These are phyloP conservation scores for Penicillium sp. DNA, from an alignment of 2,329 filamentous ascomycete species.

Conservation along the genomic window DNA sequence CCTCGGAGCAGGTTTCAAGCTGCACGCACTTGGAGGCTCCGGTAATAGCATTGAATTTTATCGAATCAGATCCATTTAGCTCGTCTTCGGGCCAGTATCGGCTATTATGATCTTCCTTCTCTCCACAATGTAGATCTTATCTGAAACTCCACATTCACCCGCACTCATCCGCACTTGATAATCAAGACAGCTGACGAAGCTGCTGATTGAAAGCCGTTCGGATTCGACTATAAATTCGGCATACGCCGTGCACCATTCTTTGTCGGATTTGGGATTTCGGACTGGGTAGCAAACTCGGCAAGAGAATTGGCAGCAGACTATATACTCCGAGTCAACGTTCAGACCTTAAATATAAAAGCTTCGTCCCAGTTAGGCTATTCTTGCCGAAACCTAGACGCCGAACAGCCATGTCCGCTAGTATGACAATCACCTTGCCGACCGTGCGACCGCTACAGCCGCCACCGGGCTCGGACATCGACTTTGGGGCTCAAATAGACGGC, in stretches of 20 bases:
- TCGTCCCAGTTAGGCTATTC: constrained; percentile 2
- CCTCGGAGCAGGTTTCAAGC: not conserved
- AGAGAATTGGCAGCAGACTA: not conserved
- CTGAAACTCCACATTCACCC: constrained; percentile 16
- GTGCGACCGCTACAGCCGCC: constrained; percentile 30
- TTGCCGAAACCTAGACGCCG: not conserved
- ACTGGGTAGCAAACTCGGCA: not conserved
- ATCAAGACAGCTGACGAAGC: not conserved
- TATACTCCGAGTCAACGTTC: not conserved
- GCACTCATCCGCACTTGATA: constrained; percentile 22
- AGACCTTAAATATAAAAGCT: constrained; percentile 12
- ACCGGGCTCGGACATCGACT: constrained; percentile 52
- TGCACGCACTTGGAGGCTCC: not conserved
- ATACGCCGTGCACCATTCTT: constrained; percentile 13
- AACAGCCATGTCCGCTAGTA: not conserved
- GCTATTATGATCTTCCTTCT: not conserved
- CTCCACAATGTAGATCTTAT: constrained; percentile 11
- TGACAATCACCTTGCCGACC: constrained; percentile 19
- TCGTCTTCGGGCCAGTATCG: not conserved
- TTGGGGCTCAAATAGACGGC: constrained; percentile 64
- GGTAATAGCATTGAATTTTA: constrained; percentile 15
- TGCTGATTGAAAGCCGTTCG: not conserved
- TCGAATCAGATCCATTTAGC: not conserved
- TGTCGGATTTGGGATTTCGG: too few relatives aligned
- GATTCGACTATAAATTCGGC: constrained; percentile 10